Evolutionary conservation across 768 basidiomycete species (phyloP).

Genomic region (Lactarius sanguifluus): DNA sequence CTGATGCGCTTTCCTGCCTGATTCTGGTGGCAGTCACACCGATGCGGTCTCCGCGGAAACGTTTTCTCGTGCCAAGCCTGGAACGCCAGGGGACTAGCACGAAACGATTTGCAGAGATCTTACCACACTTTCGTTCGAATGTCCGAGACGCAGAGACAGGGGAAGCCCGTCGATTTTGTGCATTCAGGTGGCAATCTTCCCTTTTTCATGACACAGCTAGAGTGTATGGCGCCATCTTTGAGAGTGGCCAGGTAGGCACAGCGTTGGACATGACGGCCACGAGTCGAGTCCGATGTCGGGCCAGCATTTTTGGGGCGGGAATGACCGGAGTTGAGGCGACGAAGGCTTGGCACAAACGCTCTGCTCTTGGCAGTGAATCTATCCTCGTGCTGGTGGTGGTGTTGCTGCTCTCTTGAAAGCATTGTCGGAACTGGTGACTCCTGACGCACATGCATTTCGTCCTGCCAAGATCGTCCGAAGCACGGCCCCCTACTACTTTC

Average conservation of each 20-base stretch:
- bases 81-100: neutral
- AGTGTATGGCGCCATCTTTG: slow-evolving; percentile 79
- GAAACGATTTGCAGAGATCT: slow-evolving; percentile 32
- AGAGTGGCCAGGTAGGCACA: slow-evolving; percentile 76
- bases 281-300: neutral
- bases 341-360: neutral
- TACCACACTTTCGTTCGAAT: slow-evolving; percentile 89
- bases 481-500: neutral
- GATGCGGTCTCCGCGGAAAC: slow-evolving; percentile 72
- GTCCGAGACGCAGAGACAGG: slow-evolving; percentile 71
- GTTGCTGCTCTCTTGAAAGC: neutral
- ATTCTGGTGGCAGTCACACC: slow-evolving; percentile 40
- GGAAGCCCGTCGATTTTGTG: slow-evolving; percentile 74
- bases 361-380: neutral
- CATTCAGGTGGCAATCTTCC: slow-evolving; percentile 82
- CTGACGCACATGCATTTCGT: neutral
- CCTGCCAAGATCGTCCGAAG: too few species aligned
- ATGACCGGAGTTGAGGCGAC: neutral
- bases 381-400: neutral
- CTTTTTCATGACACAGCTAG: slow-evolving; percentile 84
- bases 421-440: neutral
- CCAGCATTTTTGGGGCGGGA: neutral
- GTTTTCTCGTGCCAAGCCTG: slow-evolving; percentile 82
- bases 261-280: slow-evolving; percentile 60
- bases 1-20: slow-evolving; percentile 12